Evolutionary conservation across 331 rosid genomes (phyloP).

Genomic region (Spiraea crenata): DNA sequence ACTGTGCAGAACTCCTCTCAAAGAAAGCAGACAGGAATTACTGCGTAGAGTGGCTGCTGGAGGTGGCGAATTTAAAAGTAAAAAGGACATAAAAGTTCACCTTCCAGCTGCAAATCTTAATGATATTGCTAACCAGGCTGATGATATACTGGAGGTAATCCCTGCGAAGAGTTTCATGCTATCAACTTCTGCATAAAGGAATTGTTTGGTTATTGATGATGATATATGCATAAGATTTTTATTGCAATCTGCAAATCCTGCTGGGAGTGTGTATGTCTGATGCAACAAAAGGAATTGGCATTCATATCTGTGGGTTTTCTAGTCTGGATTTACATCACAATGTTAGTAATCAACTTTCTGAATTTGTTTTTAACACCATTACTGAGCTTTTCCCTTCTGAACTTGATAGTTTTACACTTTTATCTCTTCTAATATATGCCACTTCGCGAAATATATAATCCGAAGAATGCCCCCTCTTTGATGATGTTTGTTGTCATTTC

Average conservation of each 20-base stretch:
- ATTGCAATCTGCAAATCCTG: background rate
- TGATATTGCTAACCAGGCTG: slow-evolving; percentile 96
- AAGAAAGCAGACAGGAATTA: slow-evolving; percentile 86
- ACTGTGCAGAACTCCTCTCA: slow-evolving; percentile 83
- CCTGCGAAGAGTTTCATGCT: slow-evolving; percentile 13
- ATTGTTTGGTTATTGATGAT: background rate
- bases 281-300: background rate
- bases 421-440: background rate
- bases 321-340: background rate
- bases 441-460: background rate
- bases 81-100: slow-evolving; percentile 64
- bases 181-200: background rate
- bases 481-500: background rate
- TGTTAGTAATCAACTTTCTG: background rate
- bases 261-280: background rate
- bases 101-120: slow-evolving; percentile 88
- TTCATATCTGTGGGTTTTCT: background rate
- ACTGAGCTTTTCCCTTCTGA: background rate
- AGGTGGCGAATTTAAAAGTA: slow-evolving; percentile 72
- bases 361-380: background rate
- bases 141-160: slow-evolving; percentile 88
- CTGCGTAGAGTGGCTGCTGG: slow-evolving; percentile 92
- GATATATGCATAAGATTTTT: background rate
- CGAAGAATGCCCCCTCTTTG: background rate
- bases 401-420: background rate